These are phyloP conservation scores for Quercus phellos DNA, from an alignment of 331 rosid genomes.

Conservation along the genomic window DNA sequence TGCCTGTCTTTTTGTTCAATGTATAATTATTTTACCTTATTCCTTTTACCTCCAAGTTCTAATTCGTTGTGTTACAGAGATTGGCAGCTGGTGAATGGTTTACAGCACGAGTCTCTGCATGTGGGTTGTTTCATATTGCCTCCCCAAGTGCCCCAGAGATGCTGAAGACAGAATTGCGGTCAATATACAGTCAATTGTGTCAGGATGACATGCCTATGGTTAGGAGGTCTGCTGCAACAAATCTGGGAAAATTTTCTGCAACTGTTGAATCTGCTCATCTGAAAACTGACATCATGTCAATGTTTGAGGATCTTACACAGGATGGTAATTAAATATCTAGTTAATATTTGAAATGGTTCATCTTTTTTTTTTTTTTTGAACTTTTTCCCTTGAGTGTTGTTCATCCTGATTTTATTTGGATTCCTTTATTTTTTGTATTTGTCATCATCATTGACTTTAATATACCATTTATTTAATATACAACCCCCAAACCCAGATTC, in stretches of 20 bases:
- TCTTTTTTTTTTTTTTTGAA: too few relatives aligned
- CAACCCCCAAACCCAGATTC: too few relatives aligned
- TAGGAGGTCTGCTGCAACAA: conserved; percentile 98
- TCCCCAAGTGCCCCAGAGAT: conserved; percentile 80
- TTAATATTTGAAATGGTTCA: too few relatives aligned
- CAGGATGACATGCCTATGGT: conserved; percentile 99
- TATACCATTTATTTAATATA: too few relatives aligned
- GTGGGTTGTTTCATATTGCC: conserved; percentile 92
- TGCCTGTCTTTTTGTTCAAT: too few relatives aligned
- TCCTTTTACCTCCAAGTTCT: too few relatives aligned
- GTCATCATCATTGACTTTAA: too few relatives aligned
- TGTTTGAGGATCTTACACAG: conserved; percentile 89
- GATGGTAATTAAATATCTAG: conserved; percentile 48
- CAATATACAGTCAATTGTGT: conserved; percentile 84
- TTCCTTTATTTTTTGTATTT: too few relatives aligned
- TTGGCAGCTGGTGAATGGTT: conserved; percentile 99
- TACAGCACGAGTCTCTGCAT: conserved; percentile 97
- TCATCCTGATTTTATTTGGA: too few relatives aligned
- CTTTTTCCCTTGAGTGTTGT: too few relatives aligned
- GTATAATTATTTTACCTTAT: too few relatives aligned
- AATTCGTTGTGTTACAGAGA: conserved; percentile 42
- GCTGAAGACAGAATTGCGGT: conserved; percentile 71
- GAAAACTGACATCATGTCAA: conserved; percentile 78
- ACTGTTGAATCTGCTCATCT: conserved; percentile 83
- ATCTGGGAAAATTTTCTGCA: conserved; percentile 92